Percentiles rank a stretch among this genome's conserved stretches.
phyloP scores from a whole-genome alignment of 495 filamentous ascomycete genomes.

The Parmelia sp. region DNA sequence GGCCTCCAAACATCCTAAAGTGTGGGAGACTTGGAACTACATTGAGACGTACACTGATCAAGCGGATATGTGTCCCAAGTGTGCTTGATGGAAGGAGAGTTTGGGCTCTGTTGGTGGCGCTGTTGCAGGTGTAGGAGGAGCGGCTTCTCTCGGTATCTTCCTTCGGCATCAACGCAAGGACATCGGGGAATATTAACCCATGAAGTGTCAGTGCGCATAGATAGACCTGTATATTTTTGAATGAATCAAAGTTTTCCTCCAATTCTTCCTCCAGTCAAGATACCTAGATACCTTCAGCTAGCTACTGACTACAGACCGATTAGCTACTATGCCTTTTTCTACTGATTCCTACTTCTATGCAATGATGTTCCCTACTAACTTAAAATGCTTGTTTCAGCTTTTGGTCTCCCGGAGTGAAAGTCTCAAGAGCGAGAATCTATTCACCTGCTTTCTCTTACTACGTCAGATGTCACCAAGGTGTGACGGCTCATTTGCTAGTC shows the following conservation, averaged over 20 bases:
- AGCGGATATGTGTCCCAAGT: neutral
- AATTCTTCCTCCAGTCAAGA: neutral
- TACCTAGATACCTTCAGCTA: too few species aligned
- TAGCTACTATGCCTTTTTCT: neutral
- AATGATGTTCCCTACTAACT: neutral
- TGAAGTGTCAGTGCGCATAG: neutral
- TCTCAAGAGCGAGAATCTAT: neutral
- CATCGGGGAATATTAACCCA: too few species aligned
- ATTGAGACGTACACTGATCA: conserved; percentile 5
- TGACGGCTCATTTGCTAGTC: conserved; percentile 40
- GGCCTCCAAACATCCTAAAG: neutral
- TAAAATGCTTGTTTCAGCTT: neutral
- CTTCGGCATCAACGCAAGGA: too few species aligned
- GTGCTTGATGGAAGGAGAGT: neutral
- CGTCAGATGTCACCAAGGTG: neutral
- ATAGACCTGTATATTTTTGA: neutral
- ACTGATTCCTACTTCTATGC: neutral
- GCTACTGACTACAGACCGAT: neutral
- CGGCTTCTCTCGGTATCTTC: too few species aligned
- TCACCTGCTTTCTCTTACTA: neutral
- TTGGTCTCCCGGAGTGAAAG: neutral
- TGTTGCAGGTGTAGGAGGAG: neutral
- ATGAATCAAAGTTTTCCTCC: neutral
- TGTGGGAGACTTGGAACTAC: neutral
- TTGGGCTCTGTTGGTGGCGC: too few species aligned